These are phyloP conservation scores for Monsonia emarginata DNA, from an alignment of 441 rosid genomes.

Conservation along the genomic window DNA sequence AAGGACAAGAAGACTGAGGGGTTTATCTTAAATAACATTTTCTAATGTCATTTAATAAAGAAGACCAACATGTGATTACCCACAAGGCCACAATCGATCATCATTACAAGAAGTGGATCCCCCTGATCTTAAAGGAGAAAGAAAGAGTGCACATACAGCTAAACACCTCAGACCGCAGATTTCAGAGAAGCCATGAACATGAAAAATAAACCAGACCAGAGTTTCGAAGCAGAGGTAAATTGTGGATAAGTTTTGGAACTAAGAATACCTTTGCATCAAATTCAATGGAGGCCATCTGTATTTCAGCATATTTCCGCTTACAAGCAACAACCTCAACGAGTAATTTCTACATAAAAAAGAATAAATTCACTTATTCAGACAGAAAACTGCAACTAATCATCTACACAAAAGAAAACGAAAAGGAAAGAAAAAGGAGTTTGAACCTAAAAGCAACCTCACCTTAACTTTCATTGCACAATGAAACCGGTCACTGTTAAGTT, in stretches of 20 bases:
- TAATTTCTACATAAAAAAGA: constrained; percentile 31
- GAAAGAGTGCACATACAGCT: background rate
- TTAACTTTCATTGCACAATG: constrained; percentile 44
- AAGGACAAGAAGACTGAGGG: background rate
- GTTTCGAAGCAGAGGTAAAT: background rate
- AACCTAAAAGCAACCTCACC: constrained; percentile 28
- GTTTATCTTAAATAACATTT: background rate
- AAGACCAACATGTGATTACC: background rate
- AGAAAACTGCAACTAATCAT: constrained; percentile 1
- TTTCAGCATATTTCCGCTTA: constrained; percentile 54
- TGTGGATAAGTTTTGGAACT: background rate
- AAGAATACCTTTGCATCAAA: constrained; percentile 56
- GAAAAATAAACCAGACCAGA: background rate
- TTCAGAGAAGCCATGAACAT: background rate
- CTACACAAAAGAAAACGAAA: constrained; percentile 5
- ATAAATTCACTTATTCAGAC: background rate
- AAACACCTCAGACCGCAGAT: background rate
- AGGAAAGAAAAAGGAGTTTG: background rate
- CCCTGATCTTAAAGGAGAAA: background rate
- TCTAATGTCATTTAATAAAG: background rate
- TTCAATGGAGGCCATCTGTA: constrained; percentile 62
- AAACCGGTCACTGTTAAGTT: constrained; percentile 37
- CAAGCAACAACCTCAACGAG: constrained; percentile 48
- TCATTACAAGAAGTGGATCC: background rate
- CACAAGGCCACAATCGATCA: background rate